These are phyloP conservation scores for Blastobotrys parvus DNA, from an alignment of 805 yeast genomes.

Conservation along the genomic window DNA sequence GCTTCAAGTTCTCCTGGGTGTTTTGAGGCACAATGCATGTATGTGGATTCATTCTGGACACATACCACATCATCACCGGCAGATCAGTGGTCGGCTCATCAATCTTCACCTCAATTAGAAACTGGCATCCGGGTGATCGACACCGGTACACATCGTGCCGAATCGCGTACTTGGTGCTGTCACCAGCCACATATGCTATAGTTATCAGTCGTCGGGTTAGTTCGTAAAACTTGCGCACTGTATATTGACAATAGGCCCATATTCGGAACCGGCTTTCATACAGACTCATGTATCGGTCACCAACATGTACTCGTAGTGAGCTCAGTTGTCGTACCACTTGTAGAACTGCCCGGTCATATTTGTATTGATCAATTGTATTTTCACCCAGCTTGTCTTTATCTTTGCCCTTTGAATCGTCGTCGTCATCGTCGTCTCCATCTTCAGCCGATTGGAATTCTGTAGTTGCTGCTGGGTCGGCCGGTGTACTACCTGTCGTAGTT, in stretches of 20 bases:
- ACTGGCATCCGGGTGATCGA: neutral
- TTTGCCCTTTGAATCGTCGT: neutral
- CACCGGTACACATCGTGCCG: neutral
- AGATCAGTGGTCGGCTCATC: neutral
- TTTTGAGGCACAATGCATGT: neutral
- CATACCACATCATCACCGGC: neutral
- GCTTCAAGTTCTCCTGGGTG: neutral
- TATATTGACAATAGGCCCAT: neutral
- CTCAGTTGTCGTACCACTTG: neutral
- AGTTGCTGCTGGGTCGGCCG: neutral
- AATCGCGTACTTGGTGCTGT: neutral
- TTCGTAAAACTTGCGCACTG: neutral
- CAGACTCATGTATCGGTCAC: neutral
- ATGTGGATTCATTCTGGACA: neutral
- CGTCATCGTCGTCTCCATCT: neutral
- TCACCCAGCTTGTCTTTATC: too few species aligned
- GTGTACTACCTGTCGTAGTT: too few species aligned
- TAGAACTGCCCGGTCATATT: neutral
- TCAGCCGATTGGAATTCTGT: neutral
- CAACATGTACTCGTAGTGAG: neutral
- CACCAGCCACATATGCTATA: neutral
- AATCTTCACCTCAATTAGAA: neutral
- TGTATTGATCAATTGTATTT: neutral
- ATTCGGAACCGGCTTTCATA: neutral
- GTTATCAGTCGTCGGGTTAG: neutral